A percentile compares a stretch with the other conserved stretches of the same genome.
Evolutionary conservation across 805 yeast species (phyloP).

Genomic region (Clavispora vitiphila): DNA sequence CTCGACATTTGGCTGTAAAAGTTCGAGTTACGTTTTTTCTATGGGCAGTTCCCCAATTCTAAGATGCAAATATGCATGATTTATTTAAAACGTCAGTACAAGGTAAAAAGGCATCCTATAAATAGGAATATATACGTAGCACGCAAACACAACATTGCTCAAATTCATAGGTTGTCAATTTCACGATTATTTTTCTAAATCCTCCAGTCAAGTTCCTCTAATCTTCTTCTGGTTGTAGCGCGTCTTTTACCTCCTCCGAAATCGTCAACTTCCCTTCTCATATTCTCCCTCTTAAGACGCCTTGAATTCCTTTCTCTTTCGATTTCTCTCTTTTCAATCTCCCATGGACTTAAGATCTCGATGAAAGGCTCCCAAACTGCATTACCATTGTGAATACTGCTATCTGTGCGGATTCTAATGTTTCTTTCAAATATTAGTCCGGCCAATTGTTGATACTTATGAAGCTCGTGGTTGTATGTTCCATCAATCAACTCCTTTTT

Average conservation of each 20-base stretch:
- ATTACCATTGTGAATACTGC: constrained; percentile 71
- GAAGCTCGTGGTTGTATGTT: constrained; percentile 36
- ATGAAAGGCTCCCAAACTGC: constrained; percentile 84
- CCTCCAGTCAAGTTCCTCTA: constrained; percentile 44
- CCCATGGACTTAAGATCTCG: constrained; percentile 84
- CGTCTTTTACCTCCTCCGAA: constrained; percentile 29
- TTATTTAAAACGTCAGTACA: too few species aligned
- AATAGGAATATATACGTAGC: too few species aligned
- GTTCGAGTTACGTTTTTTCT: too few species aligned
- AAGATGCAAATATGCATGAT: too few species aligned
- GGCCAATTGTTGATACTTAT: constrained; percentile 37
- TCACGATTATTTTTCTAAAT: not conserved
- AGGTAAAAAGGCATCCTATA: too few species aligned
- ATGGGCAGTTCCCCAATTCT: too few species aligned
- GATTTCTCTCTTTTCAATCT: constrained; percentile 89
- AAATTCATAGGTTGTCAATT: not conserved
- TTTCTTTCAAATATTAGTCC: constrained; percentile 42
- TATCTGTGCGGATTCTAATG: constrained; percentile 44
- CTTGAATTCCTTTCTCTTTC: constrained; percentile 90
- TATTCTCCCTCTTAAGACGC: constrained; percentile 87
- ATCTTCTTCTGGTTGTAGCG: constrained; percentile 42
- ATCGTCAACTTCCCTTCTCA: constrained; percentile 54
- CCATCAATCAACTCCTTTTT: constrained; percentile 79
- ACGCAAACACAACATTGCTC: too few species aligned
- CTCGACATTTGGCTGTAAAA: too few species aligned